phyloP scores from a whole-genome alignment of 768 basidiomycete species.

The Porphyrellus cyaneotinctus region DNA sequence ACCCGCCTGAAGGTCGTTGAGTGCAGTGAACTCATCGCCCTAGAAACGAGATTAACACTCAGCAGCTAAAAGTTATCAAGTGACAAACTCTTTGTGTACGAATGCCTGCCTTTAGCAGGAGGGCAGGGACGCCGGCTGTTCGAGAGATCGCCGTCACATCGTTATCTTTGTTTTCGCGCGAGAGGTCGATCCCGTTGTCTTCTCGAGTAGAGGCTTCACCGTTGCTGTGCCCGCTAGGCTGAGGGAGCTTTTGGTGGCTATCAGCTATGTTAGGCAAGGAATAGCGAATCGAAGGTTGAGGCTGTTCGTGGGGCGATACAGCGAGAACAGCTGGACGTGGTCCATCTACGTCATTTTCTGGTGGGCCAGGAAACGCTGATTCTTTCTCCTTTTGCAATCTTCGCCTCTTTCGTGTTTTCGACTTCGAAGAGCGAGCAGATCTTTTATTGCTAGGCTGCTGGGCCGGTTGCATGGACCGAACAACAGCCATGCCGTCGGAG shows the following conservation, averaged over 20 bases:
- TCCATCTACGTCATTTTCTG: background rate
- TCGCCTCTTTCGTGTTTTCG: constrained; percentile 16
- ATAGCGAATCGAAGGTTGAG: background rate
- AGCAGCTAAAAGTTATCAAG: background rate
- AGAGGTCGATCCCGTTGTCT: background rate
- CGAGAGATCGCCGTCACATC: background rate
- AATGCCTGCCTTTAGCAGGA: constrained; percentile 19
- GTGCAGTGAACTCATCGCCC: constrained; percentile 27
- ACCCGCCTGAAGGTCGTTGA: constrained; percentile 10
- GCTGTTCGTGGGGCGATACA: constrained; percentile 4
- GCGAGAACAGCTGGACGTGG: background rate
- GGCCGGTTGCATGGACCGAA: background rate
- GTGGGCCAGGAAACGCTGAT: background rate
- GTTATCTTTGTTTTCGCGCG: background rate
- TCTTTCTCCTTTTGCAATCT: constrained; percentile 8
- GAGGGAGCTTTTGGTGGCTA: background rate
- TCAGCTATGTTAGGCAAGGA: background rate
- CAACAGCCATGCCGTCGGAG: background rate
- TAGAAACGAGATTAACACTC: constrained; percentile 4
- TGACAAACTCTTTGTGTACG: constrained; percentile 28
- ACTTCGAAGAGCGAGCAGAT: background rate
- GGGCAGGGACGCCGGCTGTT: background rate
- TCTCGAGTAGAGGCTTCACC: background rate
- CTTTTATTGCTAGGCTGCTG: background rate
- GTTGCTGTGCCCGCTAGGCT: background rate